A percentile compares a stretch with the other conserved stretches of the same genome.
Conservation (phyloP, 495 filamentous ascomycete genomes). For the Aspergillus mulundensis region DNA sequence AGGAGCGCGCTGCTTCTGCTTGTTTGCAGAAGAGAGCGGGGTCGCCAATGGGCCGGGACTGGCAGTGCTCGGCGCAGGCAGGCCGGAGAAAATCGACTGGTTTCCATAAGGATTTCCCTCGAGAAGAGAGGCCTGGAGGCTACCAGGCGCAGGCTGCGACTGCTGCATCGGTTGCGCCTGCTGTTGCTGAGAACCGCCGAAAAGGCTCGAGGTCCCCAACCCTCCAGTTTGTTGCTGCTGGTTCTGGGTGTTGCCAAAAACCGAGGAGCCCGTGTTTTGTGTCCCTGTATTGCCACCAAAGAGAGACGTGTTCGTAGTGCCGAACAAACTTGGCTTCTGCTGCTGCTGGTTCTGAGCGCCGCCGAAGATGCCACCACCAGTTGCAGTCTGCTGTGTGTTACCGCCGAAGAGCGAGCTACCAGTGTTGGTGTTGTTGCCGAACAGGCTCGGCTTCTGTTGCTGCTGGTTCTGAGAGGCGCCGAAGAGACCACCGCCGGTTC, state of each 20-base stretch:
- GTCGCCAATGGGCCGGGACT: constrained; percentile 83
- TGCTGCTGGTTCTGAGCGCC: constrained; percentile 34
- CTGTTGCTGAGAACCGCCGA: constrained; percentile 55
- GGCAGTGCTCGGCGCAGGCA: constrained; percentile 57
- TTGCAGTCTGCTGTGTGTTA: constrained; percentile 24
- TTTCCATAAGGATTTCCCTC: constrained; percentile 79
- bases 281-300: constrained; percentile 41
- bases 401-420: constrained; percentile 19
- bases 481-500: constrained; percentile 25
- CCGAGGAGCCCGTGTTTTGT: constrained; percentile 46
- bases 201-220: constrained; percentile 54
- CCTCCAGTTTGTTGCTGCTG: constrained; percentile 54
- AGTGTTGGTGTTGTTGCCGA: constrained; percentile 24
- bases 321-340: constrained; percentile 33
- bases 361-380: constrained; percentile 49
- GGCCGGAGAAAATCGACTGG: constrained; percentile 68
- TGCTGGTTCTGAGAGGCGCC: constrained; percentile 33
- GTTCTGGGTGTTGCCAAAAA: constrained; percentile 59
- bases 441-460: constrained; percentile 35
- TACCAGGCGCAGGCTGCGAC: constrained; percentile 50
- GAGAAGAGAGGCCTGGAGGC: constrained; percentile 72
- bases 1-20: constrained; percentile 68
- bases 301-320: constrained; percentile 30
- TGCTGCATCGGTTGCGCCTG: constrained; percentile 44
- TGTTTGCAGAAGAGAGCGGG: constrained; percentile 68